Evolutionary conservation across 176 grass and related monocot genomes (phyloP), one percentile per base, ranked within the genome.

Genomic region (Cenchrus purpureus): DNA sequence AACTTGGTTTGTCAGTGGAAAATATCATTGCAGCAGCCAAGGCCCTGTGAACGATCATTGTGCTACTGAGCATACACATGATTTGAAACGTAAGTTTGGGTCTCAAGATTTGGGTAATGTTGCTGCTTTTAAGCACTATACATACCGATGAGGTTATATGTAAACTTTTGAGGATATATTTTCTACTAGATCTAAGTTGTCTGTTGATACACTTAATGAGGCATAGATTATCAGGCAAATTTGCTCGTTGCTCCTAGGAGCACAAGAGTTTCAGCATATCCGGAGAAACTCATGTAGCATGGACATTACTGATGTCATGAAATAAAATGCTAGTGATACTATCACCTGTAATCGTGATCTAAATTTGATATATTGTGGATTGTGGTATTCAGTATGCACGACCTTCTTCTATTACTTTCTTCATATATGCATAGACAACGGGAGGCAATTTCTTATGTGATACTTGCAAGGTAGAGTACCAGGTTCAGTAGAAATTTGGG

Each of bases 1-100:
- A 92, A 74, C 82, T 87, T 53, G 91, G 91, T 60, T 14, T 92
- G 58, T 87, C 91, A 3, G 91, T 89, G 53, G 70, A 89, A 53
- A 88, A 83, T 65, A 59, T 92, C 29, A 70, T 92, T 78, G 73
- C 72, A 86, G 72, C 12, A 34, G 86, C 79, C 43, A 83, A 79
- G 31, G 73, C 74, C 44, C 49, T 88, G 10, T 92, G 68, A 74
- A 67, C 13, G 32, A 67, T 61, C 70, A 10, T 45, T 7, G 12
- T 10, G 13, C 28, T 10, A 6, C n/a, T 44, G 12, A 31, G 13
- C n/a, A 46, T 12, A 59, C 29, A 54, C 7, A 42, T 79, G 4
- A 55, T 2, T 68, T 59, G 44, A 22, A 69, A 63, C 34, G 64
- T 67, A 42, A 43, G 40, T 57, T 58, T 10, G 5, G 11, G 20